These are phyloP conservation scores for Crucihimalaya himalaica DNA, from an alignment of 345 rosid species.

Conservation along the genomic window DNA sequence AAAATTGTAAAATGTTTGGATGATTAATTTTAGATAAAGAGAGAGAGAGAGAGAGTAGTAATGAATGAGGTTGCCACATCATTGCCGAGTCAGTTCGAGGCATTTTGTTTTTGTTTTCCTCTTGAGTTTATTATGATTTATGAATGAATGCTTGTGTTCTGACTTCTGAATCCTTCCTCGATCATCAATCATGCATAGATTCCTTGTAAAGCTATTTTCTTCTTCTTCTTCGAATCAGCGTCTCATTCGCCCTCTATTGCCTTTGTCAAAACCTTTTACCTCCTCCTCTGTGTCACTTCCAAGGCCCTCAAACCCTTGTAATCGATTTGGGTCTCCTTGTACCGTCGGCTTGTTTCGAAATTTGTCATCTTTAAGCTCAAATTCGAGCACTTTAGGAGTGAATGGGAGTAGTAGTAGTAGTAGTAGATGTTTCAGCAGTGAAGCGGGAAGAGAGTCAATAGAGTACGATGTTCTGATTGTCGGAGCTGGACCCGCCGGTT, in stretches of 20 bases:
- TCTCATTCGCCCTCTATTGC: slow-evolving; percentile 19
- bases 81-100: slow-evolving; percentile 4
- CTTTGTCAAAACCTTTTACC: slow-evolving; percentile 17
- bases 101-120: neutral
- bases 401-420: slow-evolving; percentile 16
- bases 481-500: slow-evolving; percentile 99
- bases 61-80: neutral
- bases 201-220: slow-evolving; percentile 36
- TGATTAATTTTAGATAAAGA: too few relatives aligned
- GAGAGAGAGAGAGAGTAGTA: too few relatives aligned
- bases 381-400: slow-evolving; percentile 12
- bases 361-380: slow-evolving; percentile 33
- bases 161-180: neutral
- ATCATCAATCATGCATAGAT: slow-evolving; percentile 47
- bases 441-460: slow-evolving; percentile 57
- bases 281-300: slow-evolving; percentile 25
- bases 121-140: neutral
- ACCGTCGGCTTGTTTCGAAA: slow-evolving; percentile 27
- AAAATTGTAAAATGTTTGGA: too few relatives aligned
- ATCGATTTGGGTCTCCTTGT: slow-evolving; percentile 32
- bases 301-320: neutral
- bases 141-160: neutral
- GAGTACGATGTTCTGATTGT: slow-evolving; percentile 92
- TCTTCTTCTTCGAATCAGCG: slow-evolving; percentile 29
- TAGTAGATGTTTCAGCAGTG: slow-evolving; percentile 52